phyloP scores from a whole-genome alignment of 140 eudicot genomes.

The Senecio squalidus region DNA sequence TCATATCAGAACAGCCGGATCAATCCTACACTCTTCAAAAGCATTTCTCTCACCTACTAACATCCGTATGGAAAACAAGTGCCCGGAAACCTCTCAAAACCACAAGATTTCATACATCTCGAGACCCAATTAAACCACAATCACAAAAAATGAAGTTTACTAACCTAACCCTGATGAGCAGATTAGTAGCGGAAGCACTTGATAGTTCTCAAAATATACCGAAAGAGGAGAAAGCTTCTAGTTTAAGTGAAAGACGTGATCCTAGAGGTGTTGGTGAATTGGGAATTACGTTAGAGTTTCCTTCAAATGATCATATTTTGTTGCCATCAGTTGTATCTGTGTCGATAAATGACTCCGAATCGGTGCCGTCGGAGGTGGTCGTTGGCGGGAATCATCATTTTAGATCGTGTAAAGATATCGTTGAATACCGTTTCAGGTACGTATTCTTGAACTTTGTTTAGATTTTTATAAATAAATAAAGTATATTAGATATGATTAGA shows the following conservation, averaged over 20 bases:
- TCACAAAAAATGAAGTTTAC: constrained; percentile 41
- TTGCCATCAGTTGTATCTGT: constrained; percentile 54
- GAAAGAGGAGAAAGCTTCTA: constrained; percentile 28
- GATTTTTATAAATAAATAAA: no score
- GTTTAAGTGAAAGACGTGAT: constrained; percentile 30
- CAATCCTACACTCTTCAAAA: constrained; percentile 68
- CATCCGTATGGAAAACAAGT: constrained; percentile 55
- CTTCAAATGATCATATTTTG: constrained; percentile 25
- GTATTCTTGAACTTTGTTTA: not conserved
- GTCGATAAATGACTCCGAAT: constrained; percentile 43
- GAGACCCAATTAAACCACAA: constrained; percentile 20
- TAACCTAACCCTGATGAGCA: constrained; percentile 47
- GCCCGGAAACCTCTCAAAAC: constrained; percentile 22
- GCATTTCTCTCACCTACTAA: constrained; percentile 73
- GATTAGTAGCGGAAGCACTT: constrained; percentile 74
- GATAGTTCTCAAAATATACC: constrained; percentile 27
- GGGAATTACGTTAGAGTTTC: constrained; percentile 61
- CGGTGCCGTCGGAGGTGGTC: constrained; percentile 20
- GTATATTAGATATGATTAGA: no score
- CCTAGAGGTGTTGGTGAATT: constrained; percentile 36
- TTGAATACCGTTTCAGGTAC: constrained; percentile 80
- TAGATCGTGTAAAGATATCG: constrained; percentile 41
- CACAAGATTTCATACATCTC: constrained; percentile 17
- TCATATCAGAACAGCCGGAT: constrained; percentile 70
- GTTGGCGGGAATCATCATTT: constrained; percentile 35